Conservation (phyloP, 2,329 filamentous ascomycete genomes). For the Sporothrix schenckii region DNA sequence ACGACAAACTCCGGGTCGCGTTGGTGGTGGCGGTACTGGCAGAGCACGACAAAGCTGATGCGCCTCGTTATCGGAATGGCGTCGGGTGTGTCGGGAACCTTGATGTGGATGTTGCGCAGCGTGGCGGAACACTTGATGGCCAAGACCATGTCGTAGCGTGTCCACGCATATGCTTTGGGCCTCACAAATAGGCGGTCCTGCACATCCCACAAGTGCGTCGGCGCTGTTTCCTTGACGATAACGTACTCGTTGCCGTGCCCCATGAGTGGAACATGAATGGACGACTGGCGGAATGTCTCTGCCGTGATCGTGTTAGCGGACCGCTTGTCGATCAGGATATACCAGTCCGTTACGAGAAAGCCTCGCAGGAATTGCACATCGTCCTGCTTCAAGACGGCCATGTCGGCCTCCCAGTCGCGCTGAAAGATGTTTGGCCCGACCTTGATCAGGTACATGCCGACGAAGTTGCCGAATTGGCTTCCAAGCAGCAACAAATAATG, state of each 20-base stretch:
- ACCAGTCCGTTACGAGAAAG: slow-evolving; percentile 24
- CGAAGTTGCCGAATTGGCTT: slow-evolving; percentile 15
- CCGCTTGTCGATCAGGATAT: slow-evolving; percentile 28
- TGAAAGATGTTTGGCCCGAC: slow-evolving; percentile 33
- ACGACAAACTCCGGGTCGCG: slow-evolving; percentile 16
- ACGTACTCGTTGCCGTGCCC: background rate
- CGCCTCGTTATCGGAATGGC: background rate
- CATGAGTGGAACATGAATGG: slow-evolving; percentile 23
- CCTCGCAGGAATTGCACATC: slow-evolving; percentile 4
- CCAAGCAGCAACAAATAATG: slow-evolving; percentile 31
- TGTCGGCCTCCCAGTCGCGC: slow-evolving; percentile 25
- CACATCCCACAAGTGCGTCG: slow-evolving; percentile 32
- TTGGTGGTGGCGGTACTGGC: slow-evolving; percentile 25
- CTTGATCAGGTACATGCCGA: slow-evolving; percentile 31
- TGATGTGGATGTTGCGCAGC: slow-evolving; percentile 2
- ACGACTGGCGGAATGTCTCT: slow-evolving; percentile 12
- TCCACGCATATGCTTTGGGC: slow-evolving; percentile 30
- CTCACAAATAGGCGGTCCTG: slow-evolving; percentile 32
- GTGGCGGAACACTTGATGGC: slow-evolving; percentile 20
- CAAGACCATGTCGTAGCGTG: slow-evolving; percentile 33
- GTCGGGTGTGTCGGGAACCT: background rate
- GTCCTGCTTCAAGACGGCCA: slow-evolving; percentile 7
- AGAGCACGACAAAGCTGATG: slow-evolving; percentile 27
- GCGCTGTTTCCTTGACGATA: slow-evolving; percentile 26
- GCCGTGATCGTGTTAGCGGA: background rate